Conservation (phyloP, 352 stramenopile genomes). For the Globisporangium rhizosaccharum region DNA sequence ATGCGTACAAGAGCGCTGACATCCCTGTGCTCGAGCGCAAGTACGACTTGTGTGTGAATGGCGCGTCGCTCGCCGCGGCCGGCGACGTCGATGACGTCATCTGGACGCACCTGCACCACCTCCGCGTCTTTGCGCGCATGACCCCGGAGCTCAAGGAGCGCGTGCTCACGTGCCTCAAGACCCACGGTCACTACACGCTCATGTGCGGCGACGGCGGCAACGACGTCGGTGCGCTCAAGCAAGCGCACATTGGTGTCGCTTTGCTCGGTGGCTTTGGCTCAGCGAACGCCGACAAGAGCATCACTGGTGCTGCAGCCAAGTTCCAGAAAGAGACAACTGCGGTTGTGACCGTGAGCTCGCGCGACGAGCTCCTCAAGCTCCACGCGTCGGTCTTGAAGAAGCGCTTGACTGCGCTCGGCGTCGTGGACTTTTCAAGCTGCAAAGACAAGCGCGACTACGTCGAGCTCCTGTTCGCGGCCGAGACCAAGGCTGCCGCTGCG, state of each 20-base stretch:
- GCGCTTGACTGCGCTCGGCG: constrained; percentile 36
- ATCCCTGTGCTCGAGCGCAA: constrained; percentile 59
- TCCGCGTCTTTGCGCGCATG: constrained; percentile 95
- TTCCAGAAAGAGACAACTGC: constrained; percentile 59
- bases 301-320: constrained; percentile 62
- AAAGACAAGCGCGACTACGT: constrained; percentile 84
- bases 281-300: constrained; percentile 82
- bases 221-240: constrained; percentile 95
- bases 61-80: constrained; percentile 61
- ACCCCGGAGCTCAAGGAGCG: constrained; percentile 96
- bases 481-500: constrained; percentile 48
- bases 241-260: constrained; percentile 85
- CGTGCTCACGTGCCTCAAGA: constrained; percentile 94
- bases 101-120: constrained; percentile 74
- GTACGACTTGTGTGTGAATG: constrained; percentile 85
- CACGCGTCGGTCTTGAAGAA: constrained; percentile 84
- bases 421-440: constrained; percentile 56
- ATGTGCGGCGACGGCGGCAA: constrained; percentile 99
- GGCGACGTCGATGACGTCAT: constrained; percentile 80
- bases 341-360: constrained; percentile 30
- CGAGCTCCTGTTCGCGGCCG: constrained; percentile 57
- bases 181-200: constrained; percentile 87
- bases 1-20: constrained; percentile 62
- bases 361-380: constrained; percentile 82
- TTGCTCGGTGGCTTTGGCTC: constrained; percentile 78